Conservation (phyloP, 257 asterid genomes). For the Linaria vulgaris region DNA sequence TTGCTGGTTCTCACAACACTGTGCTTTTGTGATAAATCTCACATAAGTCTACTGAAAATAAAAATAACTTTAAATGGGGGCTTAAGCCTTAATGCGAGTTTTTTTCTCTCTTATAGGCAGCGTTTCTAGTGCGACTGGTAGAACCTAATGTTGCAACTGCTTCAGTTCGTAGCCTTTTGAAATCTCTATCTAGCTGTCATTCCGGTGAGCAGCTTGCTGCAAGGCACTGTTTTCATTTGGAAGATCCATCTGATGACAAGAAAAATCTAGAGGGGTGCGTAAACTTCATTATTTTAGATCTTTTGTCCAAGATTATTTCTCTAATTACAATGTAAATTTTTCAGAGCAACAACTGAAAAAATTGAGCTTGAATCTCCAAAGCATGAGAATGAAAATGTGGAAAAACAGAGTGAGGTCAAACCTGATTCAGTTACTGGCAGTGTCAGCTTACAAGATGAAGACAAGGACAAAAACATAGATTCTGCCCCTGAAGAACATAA, state of each 20-base stretch:
- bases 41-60: no score
- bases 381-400: slow-evolving; percentile 39
- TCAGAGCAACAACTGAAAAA: slow-evolving; percentile 57
- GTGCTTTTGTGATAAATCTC: neutral
- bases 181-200: slow-evolving; percentile 52
- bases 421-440: slow-evolving; percentile 33
- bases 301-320: slow-evolving; percentile 8
- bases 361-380: slow-evolving; percentile 40
- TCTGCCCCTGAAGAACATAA: slow-evolving; percentile 36
- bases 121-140: slow-evolving; percentile 81
- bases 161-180: slow-evolving; percentile 68
- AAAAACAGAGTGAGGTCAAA: slow-evolving; percentile 41
- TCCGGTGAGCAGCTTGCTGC: slow-evolving; percentile 82
- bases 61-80: no score
- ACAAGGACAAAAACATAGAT: slow-evolving; percentile 38
- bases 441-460: slow-evolving; percentile 27
- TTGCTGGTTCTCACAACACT: no score
- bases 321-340: slow-evolving; percentile 35
- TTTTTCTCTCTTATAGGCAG: slow-evolving; percentile 54
- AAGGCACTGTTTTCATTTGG: slow-evolving; percentile 81
- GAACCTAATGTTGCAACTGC: slow-evolving; percentile 78
- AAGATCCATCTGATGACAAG: slow-evolving; percentile 81
- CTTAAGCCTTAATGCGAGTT: no score
- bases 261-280: slow-evolving; percentile 60
- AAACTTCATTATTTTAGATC: slow-evolving; percentile 20